Conservation (phyloP, 2,329 filamentous ascomycete genomes). For the Rhinocladiella mackenziei region DNA sequence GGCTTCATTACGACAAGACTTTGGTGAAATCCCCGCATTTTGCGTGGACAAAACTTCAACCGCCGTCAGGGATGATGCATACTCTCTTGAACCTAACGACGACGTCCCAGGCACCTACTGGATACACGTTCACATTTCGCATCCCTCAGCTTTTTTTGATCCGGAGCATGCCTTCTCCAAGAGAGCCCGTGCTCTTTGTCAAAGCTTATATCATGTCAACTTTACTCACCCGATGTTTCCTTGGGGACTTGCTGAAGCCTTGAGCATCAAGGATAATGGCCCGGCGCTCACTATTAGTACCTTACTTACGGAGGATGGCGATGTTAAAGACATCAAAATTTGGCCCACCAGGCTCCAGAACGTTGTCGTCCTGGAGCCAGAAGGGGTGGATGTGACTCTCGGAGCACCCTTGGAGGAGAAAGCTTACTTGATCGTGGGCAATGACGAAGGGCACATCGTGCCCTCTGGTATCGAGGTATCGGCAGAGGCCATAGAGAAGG, state of each 20-base stretch:
- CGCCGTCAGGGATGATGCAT: conserved; percentile 60
- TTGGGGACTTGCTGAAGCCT: conserved; percentile 43
- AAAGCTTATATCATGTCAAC: conserved; percentile 51
- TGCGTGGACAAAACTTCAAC: conserved; percentile 55
- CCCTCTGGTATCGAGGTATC: conserved; percentile 33
- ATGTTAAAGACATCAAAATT: conserved; percentile 53
- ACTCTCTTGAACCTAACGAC: conserved; percentile 50
- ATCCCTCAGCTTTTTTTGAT: conserved; percentile 59
- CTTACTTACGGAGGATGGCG: conserved; percentile 49
- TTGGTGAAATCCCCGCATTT: conserved; percentile 54
- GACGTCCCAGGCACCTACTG: conserved; percentile 49
- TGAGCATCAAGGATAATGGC: conserved; percentile 52
- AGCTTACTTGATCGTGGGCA: conserved; percentile 35
- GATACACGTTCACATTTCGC: conserved; percentile 61
- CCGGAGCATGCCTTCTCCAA: conserved; percentile 50
- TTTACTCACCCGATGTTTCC: conserved; percentile 55
- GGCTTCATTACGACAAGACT: conserved; percentile 54
- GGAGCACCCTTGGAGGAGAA: conserved; percentile 7
- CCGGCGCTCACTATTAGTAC: conserved; percentile 60
- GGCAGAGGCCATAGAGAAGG: conserved; percentile 30
- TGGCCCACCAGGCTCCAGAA: conserved; percentile 53
- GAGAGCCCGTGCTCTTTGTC: conserved; percentile 52
- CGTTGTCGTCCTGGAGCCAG: conserved; percentile 51
- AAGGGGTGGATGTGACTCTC: conserved; percentile 23
- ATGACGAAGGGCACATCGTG: conserved; percentile 22